Evolutionary conservation across 2,329 filamentous ascomycete genomes (phyloP).

Genomic region (Diaporthe nobilis): DNA sequence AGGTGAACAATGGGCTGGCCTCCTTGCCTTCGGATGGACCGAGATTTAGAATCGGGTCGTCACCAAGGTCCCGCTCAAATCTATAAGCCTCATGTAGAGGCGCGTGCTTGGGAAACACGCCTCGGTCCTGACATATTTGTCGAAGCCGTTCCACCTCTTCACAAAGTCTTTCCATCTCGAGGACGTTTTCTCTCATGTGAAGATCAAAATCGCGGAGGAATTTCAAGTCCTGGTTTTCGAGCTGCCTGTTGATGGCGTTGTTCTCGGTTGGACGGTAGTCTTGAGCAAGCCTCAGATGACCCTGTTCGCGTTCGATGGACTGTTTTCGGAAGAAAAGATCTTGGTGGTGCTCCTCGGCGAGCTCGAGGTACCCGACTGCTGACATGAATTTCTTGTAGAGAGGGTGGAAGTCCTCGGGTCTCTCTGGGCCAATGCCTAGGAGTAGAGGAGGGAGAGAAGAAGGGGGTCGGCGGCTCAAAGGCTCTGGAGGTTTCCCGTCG

Average conservation of each 20-base stretch:
- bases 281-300: slow-evolving; percentile 40
- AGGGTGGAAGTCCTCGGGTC: slow-evolving; percentile 58
- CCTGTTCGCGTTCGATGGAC: slow-evolving; percentile 55
- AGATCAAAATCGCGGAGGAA: slow-evolving; percentile 60
- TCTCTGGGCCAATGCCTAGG: slow-evolving; percentile 48
- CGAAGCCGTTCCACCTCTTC: slow-evolving; percentile 54
- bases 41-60: slow-evolving; percentile 59
- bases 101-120: slow-evolving; percentile 59
- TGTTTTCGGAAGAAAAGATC: slow-evolving; percentile 59
- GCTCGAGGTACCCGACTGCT: slow-evolving; percentile 60
- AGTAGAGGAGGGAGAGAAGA: slow-evolving; percentile 42
- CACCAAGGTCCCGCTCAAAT: slow-evolving; percentile 54
- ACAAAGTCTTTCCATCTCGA: slow-evolving; percentile 52
- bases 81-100: slow-evolving; percentile 56
- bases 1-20: slow-evolving; percentile 53
- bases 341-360: slow-evolving; percentile 62
- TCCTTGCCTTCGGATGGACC: slow-evolving; percentile 8
- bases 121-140: slow-evolving; percentile 56
- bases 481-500: not conserved
- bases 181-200: slow-evolving; percentile 52
- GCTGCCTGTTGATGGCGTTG: slow-evolving; percentile 43
- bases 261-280: slow-evolving; percentile 42
- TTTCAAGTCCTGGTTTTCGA: slow-evolving; percentile 57
- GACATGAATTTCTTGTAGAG: slow-evolving; percentile 61
- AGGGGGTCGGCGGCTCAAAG: slow-evolving; percentile 31